Evolutionary conservation across 495 filamentous ascomycete species (phyloP), one percentile per base, ranked within the genome.

Genomic region (Penicillium arizonense): DNA sequence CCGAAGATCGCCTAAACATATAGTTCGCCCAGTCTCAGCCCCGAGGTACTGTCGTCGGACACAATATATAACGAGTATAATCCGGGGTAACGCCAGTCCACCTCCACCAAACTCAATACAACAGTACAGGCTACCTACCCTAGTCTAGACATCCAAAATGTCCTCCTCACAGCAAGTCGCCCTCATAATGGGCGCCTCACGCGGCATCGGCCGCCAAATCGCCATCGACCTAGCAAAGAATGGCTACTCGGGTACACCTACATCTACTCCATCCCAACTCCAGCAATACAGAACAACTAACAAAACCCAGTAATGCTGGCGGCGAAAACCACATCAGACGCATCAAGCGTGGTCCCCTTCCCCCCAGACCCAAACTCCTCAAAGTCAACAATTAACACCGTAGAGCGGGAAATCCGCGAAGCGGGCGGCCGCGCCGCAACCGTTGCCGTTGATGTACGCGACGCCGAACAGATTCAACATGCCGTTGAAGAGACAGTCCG

Each of bases 281-380:
- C 28, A 18, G 18, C 18, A 18, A 18, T 18, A 18, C 18, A 34
- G 24, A 30, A 9, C 28, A 39, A 46, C 16, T 39, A 44, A 54
- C 50, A 30, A 48, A 62, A 2, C 41, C 20, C 41, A 95, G 90
- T 94, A 46, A 84, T 92, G 56, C 80, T 93, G 10, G 81, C 87
- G 16, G 88, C 89, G n/a, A 94, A 92, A 66, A 86, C 85, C 40
- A 86, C 80, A 9, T 91, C 86, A 46, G 78, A 86, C 61, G 80
- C 86, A 18, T 63, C 63, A 52, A 74, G 65, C 47, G 67, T 71
- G 30, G 60, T 57, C 5, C 82, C 86, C 4, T 92, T 92, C 63
- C 87, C 89, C 3, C 90, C 90, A 0, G 78, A 93, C 61, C 90
- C 90, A n/a, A 92, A 94, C 67, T 91, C 88, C 16, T 65, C 70